Percentiles rank a stretch among this genome's conserved stretches.
Conservation (phyloP, 2,329 filamentous ascomycete species). For the Botrytis fragariae region DNA sequence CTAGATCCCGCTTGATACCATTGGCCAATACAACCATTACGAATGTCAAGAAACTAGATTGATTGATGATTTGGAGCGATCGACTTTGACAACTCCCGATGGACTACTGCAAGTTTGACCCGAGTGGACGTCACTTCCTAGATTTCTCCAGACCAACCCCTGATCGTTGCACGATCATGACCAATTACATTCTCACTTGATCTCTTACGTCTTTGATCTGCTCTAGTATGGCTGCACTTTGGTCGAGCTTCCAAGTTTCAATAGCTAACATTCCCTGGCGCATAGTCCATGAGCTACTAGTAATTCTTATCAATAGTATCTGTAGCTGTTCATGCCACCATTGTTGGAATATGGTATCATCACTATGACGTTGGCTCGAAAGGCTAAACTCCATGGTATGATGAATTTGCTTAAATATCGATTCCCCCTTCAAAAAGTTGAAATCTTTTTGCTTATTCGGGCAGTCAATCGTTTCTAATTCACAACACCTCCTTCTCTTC, state of each 20-base stretch:
- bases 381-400: background rate
- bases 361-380: background rate
- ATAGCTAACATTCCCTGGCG: too few species aligned
- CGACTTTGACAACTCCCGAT: background rate
- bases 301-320: background rate
- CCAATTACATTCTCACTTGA: background rate
- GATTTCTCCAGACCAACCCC: background rate
- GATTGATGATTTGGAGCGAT: background rate
- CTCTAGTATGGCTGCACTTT: background rate
- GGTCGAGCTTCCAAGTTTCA: background rate
- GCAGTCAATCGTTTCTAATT: background rate
- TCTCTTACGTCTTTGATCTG: background rate
- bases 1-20: background rate
- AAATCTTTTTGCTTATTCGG: background rate
- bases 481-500: too few species aligned
- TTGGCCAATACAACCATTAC: background rate
- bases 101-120: background rate
- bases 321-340: too few species aligned
- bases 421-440: rapidly evolving
- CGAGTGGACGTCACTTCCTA: background rate
- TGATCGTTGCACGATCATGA: background rate
- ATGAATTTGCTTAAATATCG: background rate
- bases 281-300: background rate
- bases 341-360: background rate
- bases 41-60: background rate